Base-by-base conservation (phyloP, 345 rosid species). In the Isatis tinctoria region DNA sequence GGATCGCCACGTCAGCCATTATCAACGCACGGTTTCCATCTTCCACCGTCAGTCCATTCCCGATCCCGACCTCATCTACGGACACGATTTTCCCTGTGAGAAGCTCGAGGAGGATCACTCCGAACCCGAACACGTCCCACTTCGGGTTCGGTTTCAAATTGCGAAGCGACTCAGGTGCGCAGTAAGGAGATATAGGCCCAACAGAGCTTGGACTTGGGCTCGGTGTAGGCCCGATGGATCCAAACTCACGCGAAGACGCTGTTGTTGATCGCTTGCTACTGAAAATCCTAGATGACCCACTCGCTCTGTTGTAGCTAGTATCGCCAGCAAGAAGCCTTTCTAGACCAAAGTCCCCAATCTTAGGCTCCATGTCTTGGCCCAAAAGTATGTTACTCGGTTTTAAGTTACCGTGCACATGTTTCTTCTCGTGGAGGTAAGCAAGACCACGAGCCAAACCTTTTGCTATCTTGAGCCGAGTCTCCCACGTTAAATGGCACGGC, bases 61-160 rank as follows among this genome's bases (percentile, higher is more conserved):
- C 93, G n/a, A 84, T 85, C 10, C 96, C 97, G 62, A 86, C 58
- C 65, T 94, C 98, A 16, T 94, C 98, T 43, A 87, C 77, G 2
- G 77, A 72, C 52, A 86, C 69, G 0, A 86, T 86, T 68, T 91
- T 94, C 26, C 97, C 98, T 0, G 93, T 87, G 27, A 94, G 70
- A 1, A 94, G 80, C 77, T 94, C 98, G 0, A 94, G 85, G 41
- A 91, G 72, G 13, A 94, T 86, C 43, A 90, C 83, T 67, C 98
- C 98, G 10, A 90, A 94, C 9, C 97, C 80, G 27, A 83, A 94
- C 60, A 85, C 95, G 2, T 94, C 98, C 98, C 98, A 91, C 60
- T 91, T 94, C 0, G 92, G 92, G 56, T 79, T 86, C 11, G 98
- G 96, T 83, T 91, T 91, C 2, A 94, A 73, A 76, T 89, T 90